Base-by-base conservation (phyloP, 192 early-diverging fungal genomes). In the Coemansia sp. region DNA sequence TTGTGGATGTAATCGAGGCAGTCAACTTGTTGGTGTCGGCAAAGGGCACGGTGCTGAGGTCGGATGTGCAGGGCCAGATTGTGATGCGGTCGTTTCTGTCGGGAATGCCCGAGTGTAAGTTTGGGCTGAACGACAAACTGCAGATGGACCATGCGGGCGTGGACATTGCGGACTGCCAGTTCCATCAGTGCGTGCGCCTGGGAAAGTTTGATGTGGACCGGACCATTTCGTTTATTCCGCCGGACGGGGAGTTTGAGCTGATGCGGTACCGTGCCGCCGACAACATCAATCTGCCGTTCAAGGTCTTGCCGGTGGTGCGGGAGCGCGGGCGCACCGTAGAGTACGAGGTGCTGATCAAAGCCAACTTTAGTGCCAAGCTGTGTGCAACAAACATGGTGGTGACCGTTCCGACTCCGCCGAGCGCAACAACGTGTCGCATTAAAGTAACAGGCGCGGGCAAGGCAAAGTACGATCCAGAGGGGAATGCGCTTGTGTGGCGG, bases 1-100 rank as follows among this genome's bases (percentile, higher is more conserved):
- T 99, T 73, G 84, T 98, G 18, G 97, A 98, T 83, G 95, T 98
- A n/a, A 93, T 98, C 51, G 97, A 98, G 74, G 90, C 89, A 37
- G 94, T 98, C 42, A 98, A 98, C 66, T 63, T 98, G 44, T 79
- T 98, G 51, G 83, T 98, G 73, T 91, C 88, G 55, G 84, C 84
- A n/a, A 90, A 90, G 75, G 88, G 92, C 56, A 97, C 91, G 63
- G 87, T 92, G 4, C 83, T 99, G 44, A 77, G 94, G 12, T 85
- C 91, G 1, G 95, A 97, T 65, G 94, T 96, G 18, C 85, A 90
- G 36, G 94, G 94, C 6, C 89, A 92, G 66, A 87, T 98, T 26
- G 82, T 94, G 44, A 96, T 97, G 94, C 84, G 95, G 56, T 89
- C 93, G 25, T 98, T 97, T 64, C 79, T 99, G 60, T 94, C 95